Conservation (phyloP, 1,284 basidiomycete species). For the Microbotryum violaceum region DNA sequence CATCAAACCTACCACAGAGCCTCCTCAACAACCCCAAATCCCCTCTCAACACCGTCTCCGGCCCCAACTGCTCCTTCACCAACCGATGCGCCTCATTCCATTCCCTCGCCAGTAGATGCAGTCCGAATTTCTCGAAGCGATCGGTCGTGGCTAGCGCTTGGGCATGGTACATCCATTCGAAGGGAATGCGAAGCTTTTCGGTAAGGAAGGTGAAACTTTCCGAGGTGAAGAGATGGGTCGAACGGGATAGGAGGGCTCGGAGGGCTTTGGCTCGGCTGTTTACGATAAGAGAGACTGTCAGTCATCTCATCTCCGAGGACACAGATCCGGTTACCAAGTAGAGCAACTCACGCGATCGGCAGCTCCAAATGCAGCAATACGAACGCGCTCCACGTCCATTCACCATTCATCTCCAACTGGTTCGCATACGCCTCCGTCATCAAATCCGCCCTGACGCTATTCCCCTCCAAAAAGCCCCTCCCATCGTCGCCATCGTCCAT, state of each 20-base stretch:
- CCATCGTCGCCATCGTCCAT: slow-evolving; percentile 44
- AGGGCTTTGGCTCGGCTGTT: slow-evolving; percentile 66
- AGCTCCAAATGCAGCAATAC: slow-evolving; percentile 83
- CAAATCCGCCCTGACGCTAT: slow-evolving; percentile 72
- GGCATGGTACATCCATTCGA: slow-evolving; percentile 78
- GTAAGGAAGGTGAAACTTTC: slow-evolving; percentile 65
- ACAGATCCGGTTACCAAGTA: background rate
- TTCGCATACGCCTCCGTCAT: slow-evolving; percentile 76
- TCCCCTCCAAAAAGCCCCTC: slow-evolving; percentile 50
- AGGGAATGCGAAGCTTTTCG: slow-evolving; percentile 69
- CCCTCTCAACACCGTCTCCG: slow-evolving; percentile 75
- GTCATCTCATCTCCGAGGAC: background rate
- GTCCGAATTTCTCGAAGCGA: slow-evolving; percentile 66
- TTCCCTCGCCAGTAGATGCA: slow-evolving; percentile 62
- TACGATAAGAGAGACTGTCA: background rate
- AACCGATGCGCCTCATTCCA: slow-evolving; percentile 72
- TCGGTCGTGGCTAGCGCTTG: slow-evolving; percentile 60
- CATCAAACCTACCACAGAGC: slow-evolving; percentile 64
- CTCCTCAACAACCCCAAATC: slow-evolving; percentile 65
- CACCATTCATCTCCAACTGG: slow-evolving; percentile 72
- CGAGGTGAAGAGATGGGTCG: slow-evolving; percentile 59
- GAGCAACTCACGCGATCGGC: slow-evolving; percentile 55
- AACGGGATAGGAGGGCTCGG: slow-evolving; percentile 68
- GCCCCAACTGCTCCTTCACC: slow-evolving; percentile 73
- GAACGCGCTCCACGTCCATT: slow-evolving; percentile 80